Percentiles rank a stretch among this genome's conserved stretches.
These are phyloP conservation scores for Solidago caesia DNA, from an alignment of 129 eudicot genomes.

Conservation along the genomic window DNA sequence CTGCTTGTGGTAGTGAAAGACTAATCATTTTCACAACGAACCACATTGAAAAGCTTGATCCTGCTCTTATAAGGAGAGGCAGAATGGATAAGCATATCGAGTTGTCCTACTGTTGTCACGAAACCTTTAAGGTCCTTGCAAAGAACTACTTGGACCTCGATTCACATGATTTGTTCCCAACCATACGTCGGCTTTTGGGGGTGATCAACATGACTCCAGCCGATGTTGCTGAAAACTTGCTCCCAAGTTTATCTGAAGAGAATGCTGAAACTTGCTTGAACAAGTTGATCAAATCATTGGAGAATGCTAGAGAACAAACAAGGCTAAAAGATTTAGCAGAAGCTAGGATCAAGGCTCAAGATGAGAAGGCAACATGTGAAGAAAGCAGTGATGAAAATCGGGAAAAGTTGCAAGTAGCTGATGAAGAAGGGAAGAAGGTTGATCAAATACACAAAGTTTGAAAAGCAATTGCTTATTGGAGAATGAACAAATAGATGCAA, in stretches of 20 bases:
- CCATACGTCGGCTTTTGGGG: conserved; percentile 18
- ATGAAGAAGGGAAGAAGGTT: too few relatives aligned
- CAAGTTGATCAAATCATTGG: conserved; percentile 36
- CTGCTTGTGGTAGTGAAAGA: conserved; percentile 50
- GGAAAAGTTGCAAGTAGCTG: too few relatives aligned
- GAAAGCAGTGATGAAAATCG: too few relatives aligned
- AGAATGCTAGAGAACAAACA: conserved; percentile 37
- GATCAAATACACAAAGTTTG: too few relatives aligned
- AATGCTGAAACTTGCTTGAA: conserved; percentile 32
- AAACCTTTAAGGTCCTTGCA: conserved; percentile 45
- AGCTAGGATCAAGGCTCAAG: conserved; percentile 12
- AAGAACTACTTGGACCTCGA: conserved; percentile 25
- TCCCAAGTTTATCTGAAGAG: conserved; percentile 47
- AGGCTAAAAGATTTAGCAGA: conserved; percentile 37
- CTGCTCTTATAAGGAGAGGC: conserved; percentile 52
- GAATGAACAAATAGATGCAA: too few relatives aligned
- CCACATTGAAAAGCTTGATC: conserved; percentile 49
- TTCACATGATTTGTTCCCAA: conserved; percentile 33
- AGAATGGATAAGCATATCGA: conserved; percentile 55
- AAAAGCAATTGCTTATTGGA: too few relatives aligned
- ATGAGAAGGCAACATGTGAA: not conserved
- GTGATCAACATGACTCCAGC: conserved; percentile 50
- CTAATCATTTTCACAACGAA: conserved; percentile 49
- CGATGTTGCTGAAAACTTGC: conserved; percentile 55
- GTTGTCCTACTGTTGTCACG: conserved; percentile 44